Conservation (phyloP, 805 yeast species). For the Grigorovia yakushimaensis region DNA sequence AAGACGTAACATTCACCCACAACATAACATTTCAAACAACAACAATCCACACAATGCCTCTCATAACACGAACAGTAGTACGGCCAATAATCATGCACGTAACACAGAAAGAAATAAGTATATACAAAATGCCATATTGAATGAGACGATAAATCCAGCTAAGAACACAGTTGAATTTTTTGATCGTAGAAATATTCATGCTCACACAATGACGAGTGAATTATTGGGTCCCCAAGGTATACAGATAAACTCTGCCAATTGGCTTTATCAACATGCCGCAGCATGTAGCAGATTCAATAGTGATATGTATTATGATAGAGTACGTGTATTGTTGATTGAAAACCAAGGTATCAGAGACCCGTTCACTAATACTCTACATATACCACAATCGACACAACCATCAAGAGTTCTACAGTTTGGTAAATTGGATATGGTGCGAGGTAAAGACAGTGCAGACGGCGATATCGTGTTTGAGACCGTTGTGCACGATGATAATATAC, state of each 20-base stretch:
- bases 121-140: background rate
- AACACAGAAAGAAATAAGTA: slow-evolving; percentile 1
- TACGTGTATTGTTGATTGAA: slow-evolving; percentile 35
- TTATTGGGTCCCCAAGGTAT: slow-evolving; percentile 22
- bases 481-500: slow-evolving; percentile 37
- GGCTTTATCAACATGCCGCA: slow-evolving; percentile 80
- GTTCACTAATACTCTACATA: slow-evolving; percentile 73
- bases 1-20: slow-evolving; percentile 43
- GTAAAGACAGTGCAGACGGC: too few species aligned
- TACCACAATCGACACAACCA: slow-evolving; percentile 72
- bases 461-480: slow-evolving; percentile 40
- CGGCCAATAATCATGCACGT: background rate
- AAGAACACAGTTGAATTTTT: slow-evolving; percentile 32
- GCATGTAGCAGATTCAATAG: slow-evolving; percentile 67
- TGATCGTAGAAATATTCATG: slow-evolving; percentile 23
- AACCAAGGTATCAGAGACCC: slow-evolving; percentile 61
- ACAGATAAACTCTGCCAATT: slow-evolving; percentile 52
- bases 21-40: slow-evolving; percentile 5
- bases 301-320: slow-evolving; percentile 48
- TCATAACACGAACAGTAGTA: background rate
- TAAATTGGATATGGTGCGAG: slow-evolving; percentile 8
- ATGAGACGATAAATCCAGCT: slow-evolving; percentile 22
- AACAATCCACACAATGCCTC: background rate
- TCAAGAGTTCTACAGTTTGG: slow-evolving; percentile 27
- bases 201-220: slow-evolving; percentile 25